Evolutionary conservation across 192 early-diverging fungal species (phyloP).

Genomic region (Borealophlyctis nickersoniae): DNA sequence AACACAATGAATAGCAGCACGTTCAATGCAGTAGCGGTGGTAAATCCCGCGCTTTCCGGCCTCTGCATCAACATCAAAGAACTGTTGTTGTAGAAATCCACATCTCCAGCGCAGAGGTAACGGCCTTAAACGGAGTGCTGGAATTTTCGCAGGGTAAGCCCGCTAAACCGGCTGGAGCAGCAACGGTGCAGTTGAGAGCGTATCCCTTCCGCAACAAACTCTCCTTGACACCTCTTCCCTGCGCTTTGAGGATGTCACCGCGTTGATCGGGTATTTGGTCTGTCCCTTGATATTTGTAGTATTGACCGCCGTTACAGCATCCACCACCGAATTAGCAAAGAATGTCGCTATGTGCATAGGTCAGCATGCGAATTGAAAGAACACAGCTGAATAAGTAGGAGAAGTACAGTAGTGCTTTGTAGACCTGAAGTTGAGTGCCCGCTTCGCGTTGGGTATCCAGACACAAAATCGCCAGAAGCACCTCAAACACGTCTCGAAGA

Average conservation of each 20-base stretch:
- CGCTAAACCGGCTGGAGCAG: too few species aligned
- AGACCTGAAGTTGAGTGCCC: too few species aligned
- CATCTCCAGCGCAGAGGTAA: slow-evolving; percentile 92
- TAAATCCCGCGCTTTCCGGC: slow-evolving; percentile 97
- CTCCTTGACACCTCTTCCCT: slow-evolving; percentile 89
- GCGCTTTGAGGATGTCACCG: slow-evolving; percentile 95
- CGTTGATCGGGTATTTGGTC: slow-evolving; percentile 91
- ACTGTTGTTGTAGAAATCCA: slow-evolving; percentile 95
- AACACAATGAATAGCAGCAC: slow-evolving; percentile 91
- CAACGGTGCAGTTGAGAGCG: slow-evolving; percentile 96
- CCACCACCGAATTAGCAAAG: slow-evolving; percentile 93
- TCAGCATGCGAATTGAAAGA: too few species aligned
- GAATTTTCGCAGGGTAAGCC: too few species aligned
- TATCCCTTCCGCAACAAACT: slow-evolving; percentile 88
- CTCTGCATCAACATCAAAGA: slow-evolving; percentile 92
- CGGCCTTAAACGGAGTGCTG: too few species aligned
- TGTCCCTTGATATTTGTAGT: slow-evolving; percentile 78
- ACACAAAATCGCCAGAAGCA: too few species aligned
- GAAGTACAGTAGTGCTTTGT: too few species aligned
- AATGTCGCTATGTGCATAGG: too few species aligned
- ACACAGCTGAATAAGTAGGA: too few species aligned
- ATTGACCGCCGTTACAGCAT: slow-evolving; percentile 91
- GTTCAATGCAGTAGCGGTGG: slow-evolving; percentile 94
- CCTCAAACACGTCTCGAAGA: too few species aligned
- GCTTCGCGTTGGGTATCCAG: too few species aligned